Percentiles rank a stretch among this genome's conserved stretches.
phyloP scores from a whole-genome alignment of 352 stramenopile species.

The Globisporangium cederbergense region DNA sequence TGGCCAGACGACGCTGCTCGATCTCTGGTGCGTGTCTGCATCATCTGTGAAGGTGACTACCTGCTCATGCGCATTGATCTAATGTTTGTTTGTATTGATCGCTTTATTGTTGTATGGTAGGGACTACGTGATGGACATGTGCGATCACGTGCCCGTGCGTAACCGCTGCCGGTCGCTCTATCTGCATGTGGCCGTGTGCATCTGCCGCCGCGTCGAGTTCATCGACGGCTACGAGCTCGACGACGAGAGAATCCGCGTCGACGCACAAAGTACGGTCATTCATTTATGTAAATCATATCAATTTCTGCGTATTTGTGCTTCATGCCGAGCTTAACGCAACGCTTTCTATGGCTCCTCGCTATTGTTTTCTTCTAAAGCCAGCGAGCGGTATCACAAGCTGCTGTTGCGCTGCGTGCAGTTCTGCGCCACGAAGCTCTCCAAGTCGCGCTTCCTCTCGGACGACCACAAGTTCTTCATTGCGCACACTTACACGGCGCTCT shows the following conservation, averaged over 20 bases:
- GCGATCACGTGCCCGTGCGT: constrained; percentile 66
- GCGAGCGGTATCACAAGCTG: constrained; percentile 57
- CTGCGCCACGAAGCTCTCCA: constrained; percentile 58
- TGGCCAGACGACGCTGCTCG: constrained; percentile 68
- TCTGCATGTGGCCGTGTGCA: constrained; percentile 64
- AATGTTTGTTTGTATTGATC: background rate
- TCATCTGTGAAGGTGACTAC: background rate
- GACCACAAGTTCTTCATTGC: constrained; percentile 72
- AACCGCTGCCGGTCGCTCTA: constrained; percentile 72
- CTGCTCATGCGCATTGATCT: background rate
- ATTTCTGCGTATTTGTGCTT: background rate
- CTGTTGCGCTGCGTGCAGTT: constrained; percentile 56
- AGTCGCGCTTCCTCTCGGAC: constrained; percentile 61
- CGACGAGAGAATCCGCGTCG: constrained; percentile 44
- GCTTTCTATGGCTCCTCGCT: constrained; percentile 2
- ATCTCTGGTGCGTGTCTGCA: constrained; percentile 50
- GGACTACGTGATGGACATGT: constrained; percentile 83
- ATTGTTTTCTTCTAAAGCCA: constrained; percentile 26
- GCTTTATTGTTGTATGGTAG: constrained; percentile 17
- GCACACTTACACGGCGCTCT: constrained; percentile 65
- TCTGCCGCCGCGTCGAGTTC: constrained; percentile 78
- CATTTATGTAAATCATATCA: background rate
- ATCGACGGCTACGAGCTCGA: constrained; percentile 63
- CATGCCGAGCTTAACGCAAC: background rate
- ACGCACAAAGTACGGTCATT: constrained; percentile 27